Evolutionary conservation across 768 basidiomycete species (phyloP).

Genomic region (Podaxis rugospora): DNA sequence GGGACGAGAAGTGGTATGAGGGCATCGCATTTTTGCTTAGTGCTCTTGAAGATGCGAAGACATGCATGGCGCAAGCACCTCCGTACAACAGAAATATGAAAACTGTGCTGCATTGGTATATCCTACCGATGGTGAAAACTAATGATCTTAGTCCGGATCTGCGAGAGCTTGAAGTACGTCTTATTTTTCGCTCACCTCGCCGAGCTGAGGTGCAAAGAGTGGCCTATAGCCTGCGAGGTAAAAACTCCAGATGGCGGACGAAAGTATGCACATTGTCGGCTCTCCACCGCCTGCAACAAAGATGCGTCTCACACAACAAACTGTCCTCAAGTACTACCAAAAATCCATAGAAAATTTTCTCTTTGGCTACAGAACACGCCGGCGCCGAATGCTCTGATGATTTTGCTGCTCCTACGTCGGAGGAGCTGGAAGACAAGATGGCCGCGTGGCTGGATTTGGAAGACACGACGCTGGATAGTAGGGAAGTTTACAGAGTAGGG

Average conservation of each 20-base stretch:
- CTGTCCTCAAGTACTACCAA: slow-evolving; percentile 43
- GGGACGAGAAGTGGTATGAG: slow-evolving; percentile 42
- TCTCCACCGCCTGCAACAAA: slow-evolving; percentile 42
- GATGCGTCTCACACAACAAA: slow-evolving; percentile 47
- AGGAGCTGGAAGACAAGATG: slow-evolving; percentile 52
- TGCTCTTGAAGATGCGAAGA: slow-evolving; percentile 56
- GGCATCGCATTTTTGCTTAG: slow-evolving; percentile 58
- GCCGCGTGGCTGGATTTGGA: slow-evolving; percentile 49
- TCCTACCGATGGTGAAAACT: slow-evolving; percentile 47
- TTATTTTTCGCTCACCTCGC: too few relatives aligned
- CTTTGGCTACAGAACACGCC: slow-evolving; percentile 33
- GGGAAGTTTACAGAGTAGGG: neutral
- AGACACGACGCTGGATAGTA: slow-evolving; percentile 23
- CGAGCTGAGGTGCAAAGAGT: too few relatives aligned
- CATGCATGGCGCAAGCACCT: slow-evolving; percentile 46
- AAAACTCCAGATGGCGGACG: slow-evolving; percentile 47
- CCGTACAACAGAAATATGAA: slow-evolving; percentile 61
- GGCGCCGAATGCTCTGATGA: slow-evolving; percentile 14
- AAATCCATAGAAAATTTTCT: slow-evolving; percentile 47
- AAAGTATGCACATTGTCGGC: slow-evolving; percentile 33
- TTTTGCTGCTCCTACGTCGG: slow-evolving; percentile 13
- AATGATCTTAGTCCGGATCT: slow-evolving; percentile 47
- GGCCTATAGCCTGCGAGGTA: slow-evolving; percentile 26
- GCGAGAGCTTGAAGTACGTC: slow-evolving; percentile 34
- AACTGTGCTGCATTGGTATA: slow-evolving; percentile 56